Evolutionary conservation across 2,329 filamentous ascomycete species (phyloP).

Genomic region (Nothomitra cinnamomea): DNA sequence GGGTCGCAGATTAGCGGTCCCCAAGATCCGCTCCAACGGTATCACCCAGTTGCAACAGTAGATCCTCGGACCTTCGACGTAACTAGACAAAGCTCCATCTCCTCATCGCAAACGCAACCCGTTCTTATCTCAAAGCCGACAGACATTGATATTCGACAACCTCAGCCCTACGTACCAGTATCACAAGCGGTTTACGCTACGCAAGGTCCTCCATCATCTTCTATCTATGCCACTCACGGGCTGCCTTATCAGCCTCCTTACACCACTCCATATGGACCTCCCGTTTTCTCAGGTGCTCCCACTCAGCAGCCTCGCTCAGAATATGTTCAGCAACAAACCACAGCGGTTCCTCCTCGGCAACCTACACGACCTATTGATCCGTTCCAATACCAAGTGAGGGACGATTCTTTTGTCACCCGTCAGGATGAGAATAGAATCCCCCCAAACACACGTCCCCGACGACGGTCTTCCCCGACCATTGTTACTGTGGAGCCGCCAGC

Average conservation of each 20-base stretch:
- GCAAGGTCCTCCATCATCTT: background rate
- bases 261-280: constrained; percentile 23
- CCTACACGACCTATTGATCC: background rate
- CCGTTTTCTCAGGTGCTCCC: constrained; percentile 22
- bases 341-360: constrained; percentile 5
- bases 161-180: constrained; percentile 60
- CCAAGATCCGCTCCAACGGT: constrained; percentile 32
- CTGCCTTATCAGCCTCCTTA: constrained; percentile 21
- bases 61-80: constrained; percentile 48
- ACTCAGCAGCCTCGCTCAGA: constrained; percentile 6
- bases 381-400: background rate
- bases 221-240: background rate
- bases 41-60: constrained; percentile 48
- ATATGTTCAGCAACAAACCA: constrained; percentile 3
- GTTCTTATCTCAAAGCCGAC: constrained; percentile 32
- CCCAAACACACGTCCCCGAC: background rate
- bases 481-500: background rate
- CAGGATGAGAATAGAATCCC: background rate
- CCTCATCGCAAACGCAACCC: constrained; percentile 25
- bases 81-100: constrained; percentile 29
- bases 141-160: constrained; percentile 62
- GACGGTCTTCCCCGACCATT: background rate
- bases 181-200: background rate
- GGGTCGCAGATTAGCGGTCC: background rate
- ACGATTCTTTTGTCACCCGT: background rate